These are phyloP conservation scores for Stylonectria norvegica DNA, from an alignment of 2,329 filamentous ascomycete species.

Conservation along the genomic window DNA sequence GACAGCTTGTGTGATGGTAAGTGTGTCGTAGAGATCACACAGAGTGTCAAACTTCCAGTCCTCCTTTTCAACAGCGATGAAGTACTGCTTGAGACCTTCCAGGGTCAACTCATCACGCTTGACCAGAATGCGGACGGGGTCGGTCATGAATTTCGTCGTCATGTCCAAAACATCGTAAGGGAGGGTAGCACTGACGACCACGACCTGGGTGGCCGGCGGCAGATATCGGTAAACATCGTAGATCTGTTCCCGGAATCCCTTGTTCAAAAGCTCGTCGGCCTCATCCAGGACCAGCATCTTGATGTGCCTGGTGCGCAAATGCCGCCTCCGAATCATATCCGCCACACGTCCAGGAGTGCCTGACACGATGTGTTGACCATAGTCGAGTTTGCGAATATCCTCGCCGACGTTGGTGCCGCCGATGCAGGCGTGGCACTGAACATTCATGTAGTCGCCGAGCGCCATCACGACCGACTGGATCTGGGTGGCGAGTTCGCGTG, in stretches of 20 bases:
- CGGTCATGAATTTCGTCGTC: conserved; percentile 99
- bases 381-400: conserved; percentile 95
- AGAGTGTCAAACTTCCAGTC: conserved; percentile 99
- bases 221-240: conserved; percentile 98
- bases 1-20: conserved; percentile 97
- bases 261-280: conserved; percentile 70
- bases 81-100: conserved; percentile 97
- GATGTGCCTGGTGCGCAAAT: conserved; percentile 58
- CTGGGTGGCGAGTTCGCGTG: conserved; percentile 93
- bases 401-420: conserved; percentile 97
- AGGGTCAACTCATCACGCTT: conserved; percentile 98
- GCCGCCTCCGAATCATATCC: conserved; percentile 59
- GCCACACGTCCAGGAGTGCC: conserved; percentile 92
- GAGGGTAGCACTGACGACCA: conserved; percentile 92
- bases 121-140: conserved; percentile 91
- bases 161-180: conserved; percentile 98
- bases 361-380: conserved; percentile 95
- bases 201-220: conserved; percentile 95
- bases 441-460: conserved; percentile 99
- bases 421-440: conserved; percentile 98
- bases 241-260: conserved; percentile 96
- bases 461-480: conserved; percentile 99
- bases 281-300: conserved; percentile 63
- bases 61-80: conserved; percentile 98
- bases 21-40: conserved; percentile 96